These are phyloP conservation scores for Tagetes erecta DNA, from an alignment of 129 eudicot genomes.

Conservation along the genomic window DNA sequence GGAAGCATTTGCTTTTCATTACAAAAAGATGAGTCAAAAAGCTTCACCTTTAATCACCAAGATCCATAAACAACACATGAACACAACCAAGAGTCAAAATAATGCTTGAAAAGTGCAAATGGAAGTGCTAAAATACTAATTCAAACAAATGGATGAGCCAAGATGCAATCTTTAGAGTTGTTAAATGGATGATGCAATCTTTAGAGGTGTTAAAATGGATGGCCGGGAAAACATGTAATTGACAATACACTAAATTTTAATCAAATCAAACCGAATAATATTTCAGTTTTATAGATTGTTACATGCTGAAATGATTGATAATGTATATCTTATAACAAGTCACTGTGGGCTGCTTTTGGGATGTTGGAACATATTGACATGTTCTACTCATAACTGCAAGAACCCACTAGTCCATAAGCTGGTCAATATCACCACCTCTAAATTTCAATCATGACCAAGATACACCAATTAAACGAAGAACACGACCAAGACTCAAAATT, in stretches of 20 bases:
- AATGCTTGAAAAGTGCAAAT: conserved; percentile 8
- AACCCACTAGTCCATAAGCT: neutral
- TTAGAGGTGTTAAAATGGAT: neutral
- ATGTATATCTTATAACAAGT: neutral
- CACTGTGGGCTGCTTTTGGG: neutral
- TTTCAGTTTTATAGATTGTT: neutral
- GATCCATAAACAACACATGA: conserved; percentile 3
- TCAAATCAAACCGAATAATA: neutral
- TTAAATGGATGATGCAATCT: too few relatives aligned
- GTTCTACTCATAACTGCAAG: neutral
- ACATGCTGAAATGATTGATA: neutral
- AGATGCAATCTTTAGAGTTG: neutral
- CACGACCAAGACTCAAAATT: neutral
- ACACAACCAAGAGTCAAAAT: neutral
- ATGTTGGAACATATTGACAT: neutral
- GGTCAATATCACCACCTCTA: neutral
- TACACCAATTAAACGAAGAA: neutral
- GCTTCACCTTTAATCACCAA: conserved; percentile 7
- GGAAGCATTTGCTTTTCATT: too few relatives aligned
- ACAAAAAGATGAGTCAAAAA: conserved; percentile 3
- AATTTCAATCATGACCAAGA: neutral
- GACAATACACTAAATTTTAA: too few relatives aligned
- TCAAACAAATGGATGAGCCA: conserved; percentile 8
- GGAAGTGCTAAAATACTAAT: neutral
- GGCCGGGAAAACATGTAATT: neutral